Percentiles rank a stretch among this genome's conserved stretches.
These are phyloP conservation scores for Coriolopsis trogii DNA, from an alignment of 1,284 basidiomycete species.

Conservation along the genomic window DNA sequence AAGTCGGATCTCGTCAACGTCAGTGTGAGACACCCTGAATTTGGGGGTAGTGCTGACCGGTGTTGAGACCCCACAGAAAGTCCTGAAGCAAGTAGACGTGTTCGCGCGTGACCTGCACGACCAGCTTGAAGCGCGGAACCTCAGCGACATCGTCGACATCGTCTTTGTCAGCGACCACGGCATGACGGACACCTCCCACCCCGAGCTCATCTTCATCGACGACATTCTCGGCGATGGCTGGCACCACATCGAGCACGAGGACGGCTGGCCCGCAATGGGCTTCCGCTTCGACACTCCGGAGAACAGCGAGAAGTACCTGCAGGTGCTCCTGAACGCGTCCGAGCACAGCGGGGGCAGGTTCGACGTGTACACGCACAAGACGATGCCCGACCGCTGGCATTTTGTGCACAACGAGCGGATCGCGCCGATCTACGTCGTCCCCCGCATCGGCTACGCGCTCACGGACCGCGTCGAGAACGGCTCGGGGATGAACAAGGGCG, in stretches of 20 bases:
- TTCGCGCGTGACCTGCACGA: slow-evolving; percentile 75
- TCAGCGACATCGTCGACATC: slow-evolving; percentile 84
- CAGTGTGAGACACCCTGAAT: too few relatives aligned
- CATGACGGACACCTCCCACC: slow-evolving; percentile 85
- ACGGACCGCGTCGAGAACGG: slow-evolving; percentile 66
- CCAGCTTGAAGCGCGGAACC: slow-evolving; percentile 69
- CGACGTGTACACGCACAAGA: slow-evolving; percentile 76
- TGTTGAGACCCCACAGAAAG: slow-evolving; percentile 46
- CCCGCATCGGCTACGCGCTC: slow-evolving; percentile 75
- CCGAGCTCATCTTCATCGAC: slow-evolving; percentile 80
- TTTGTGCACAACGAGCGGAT: slow-evolving; percentile 75
- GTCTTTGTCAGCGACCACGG: slow-evolving; percentile 94
- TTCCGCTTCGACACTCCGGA: slow-evolving; percentile 68
- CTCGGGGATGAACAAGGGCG: slow-evolving; percentile 72
- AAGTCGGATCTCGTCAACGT: slow-evolving; percentile 74
- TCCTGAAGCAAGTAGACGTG: slow-evolving; percentile 69
- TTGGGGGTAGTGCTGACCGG: too few relatives aligned
- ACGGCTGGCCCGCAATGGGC: slow-evolving; percentile 89
- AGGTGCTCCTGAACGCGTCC: slow-evolving; percentile 55
- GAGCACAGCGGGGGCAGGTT: slow-evolving; percentile 62
- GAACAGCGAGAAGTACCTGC: slow-evolving; percentile 59
- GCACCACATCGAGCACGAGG: slow-evolving; percentile 65
- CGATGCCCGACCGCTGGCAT: slow-evolving; percentile 83
- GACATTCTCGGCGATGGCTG: slow-evolving; percentile 80
- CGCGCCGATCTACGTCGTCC: slow-evolving; percentile 86